Conservation (phyloP, 192 early-diverging fungal species). For the Dissophora ornata region DNA sequence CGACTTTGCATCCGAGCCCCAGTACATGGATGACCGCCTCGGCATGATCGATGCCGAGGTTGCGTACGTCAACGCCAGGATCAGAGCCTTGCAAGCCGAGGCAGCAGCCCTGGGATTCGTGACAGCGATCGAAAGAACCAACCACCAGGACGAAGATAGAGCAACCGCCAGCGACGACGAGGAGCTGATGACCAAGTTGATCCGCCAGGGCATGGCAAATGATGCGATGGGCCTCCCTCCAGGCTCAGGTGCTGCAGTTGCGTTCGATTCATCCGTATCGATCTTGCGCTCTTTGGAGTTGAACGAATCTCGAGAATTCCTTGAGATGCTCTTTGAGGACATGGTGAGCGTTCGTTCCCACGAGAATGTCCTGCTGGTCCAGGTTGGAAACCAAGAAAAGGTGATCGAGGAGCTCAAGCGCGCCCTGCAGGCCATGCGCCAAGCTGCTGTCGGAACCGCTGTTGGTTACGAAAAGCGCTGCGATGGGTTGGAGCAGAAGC, state of each 20-base stretch:
- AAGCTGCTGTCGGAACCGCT: constrained; percentile 64
- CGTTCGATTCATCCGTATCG: constrained; percentile 60
- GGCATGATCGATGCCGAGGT: constrained; percentile 69
- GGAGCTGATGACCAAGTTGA: constrained; percentile 46
- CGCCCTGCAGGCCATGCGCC: constrained; percentile 68
- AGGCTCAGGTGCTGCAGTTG: constrained; percentile 58
- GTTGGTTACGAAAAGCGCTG: constrained; percentile 60
- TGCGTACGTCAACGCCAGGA: constrained; percentile 64
- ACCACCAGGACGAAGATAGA: constrained; percentile 15
- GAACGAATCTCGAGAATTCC: constrained; percentile 60
- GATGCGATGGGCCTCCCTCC: constrained; percentile 51
- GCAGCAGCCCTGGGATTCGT: constrained; percentile 54
- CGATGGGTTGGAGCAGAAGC: constrained; percentile 52
- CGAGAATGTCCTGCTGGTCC: constrained; percentile 59
- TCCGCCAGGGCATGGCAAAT: constrained; percentile 43
- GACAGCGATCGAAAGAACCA: constrained; percentile 34
- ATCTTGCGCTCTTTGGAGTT: constrained; percentile 63
- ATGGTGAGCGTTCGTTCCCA: constrained; percentile 61
- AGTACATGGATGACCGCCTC: constrained; percentile 68
- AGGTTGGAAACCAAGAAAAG: constrained; percentile 62
- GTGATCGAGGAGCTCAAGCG: constrained; percentile 63
- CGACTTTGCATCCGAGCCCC: constrained; percentile 51
- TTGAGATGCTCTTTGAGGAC: constrained; percentile 68
- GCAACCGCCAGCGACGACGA: constrained; percentile 36
- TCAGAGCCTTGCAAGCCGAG: constrained; percentile 63